A percentile compares a stretch with the other conserved stretches of the same genome.
Evolutionary conservation across 164 flowering plant genomes (phyloP).

Genomic region (Amborella trichopoda): DNA sequence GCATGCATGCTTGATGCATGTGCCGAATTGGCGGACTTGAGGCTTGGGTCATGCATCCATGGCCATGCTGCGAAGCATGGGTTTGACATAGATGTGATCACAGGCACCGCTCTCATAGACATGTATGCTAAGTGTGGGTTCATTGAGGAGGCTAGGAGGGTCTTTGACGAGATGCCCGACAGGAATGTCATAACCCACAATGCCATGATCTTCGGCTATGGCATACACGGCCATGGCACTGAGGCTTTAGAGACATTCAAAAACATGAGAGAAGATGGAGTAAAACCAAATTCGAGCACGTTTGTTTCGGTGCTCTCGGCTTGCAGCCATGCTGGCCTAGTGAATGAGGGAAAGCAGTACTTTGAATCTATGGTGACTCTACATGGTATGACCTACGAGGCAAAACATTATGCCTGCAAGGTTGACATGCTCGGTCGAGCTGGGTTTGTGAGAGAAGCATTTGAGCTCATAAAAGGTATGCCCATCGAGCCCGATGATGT

Average conservation of each 20-base stretch:
- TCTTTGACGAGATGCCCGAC: conserved; percentile 29
- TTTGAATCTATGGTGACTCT: conserved; percentile 2
- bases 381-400: conserved; percentile 2
- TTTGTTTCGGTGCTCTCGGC: conserved; percentile 6
- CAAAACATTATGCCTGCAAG: conserved; percentile 7
- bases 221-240: conserved; percentile 3
- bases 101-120: conserved; percentile 87
- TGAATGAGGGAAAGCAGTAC: conserved; percentile 4
- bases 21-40: conserved; percentile 48
- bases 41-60: conserved; percentile 69
- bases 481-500: conserved; percentile 8
- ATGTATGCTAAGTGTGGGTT: conserved; percentile 75
- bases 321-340: conserved; percentile 8
- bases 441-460: conserved; percentile 7
- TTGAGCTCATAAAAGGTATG: conserved; percentile 1
- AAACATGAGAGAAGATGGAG: conserved; percentile 1
- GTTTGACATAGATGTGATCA: conserved; percentile 36
- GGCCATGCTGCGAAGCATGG: conserved; percentile 55
- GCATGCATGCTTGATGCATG: too few relatives aligned
- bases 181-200: conserved; percentile 6
- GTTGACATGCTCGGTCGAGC: conserved; percentile 8
- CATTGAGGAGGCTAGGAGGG: conserved; percentile 48
- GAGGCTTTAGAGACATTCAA: conserved; percentile 4
- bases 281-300: conserved; percentile 7
- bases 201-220: conserved; percentile 7